Base-by-base conservation (phyloP, 768 basidiomycete species). In the Steccherinum ochraceum region DNA sequence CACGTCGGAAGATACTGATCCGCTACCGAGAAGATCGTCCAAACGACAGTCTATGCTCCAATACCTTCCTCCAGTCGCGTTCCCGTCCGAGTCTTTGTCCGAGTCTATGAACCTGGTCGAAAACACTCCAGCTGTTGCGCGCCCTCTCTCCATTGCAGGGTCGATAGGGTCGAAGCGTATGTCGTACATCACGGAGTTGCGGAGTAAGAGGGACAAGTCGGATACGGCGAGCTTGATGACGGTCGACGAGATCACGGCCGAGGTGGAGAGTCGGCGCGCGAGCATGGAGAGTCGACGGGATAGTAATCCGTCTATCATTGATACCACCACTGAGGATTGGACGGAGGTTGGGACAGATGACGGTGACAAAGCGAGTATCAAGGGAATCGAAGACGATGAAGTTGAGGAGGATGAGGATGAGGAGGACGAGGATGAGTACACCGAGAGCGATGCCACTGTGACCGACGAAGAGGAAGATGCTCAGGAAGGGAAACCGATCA, bases 201-300 rank as follows among this genome's bases (percentile, higher is more conserved):
- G 89, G 53, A 88, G 81, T 65, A 89, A 83, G 64, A 82, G 88
- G 19, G 92, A 96, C 60, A 75, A 79, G 35, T 89, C 88, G 0
- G 93, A 95, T 61, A 91, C 92, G 5, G 91, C 90, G 3, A 93
- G 89, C 58, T 69, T 97, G 60, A 77, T 97, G 67, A 99, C 95
- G 0, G 90, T 99, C 20, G 95, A 99, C 61, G 93, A 99, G 69
- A 96, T 99, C 60, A 97, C 96, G 0, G 93, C 92, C 10, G 89
- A 95, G 61, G 89, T 99, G 5, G 95, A 88, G 64, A 90, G 83
- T 59, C 73, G 80, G 30, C 70, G 79, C 52, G 79, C 76, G 48
- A 82, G 78, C 58, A 23, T 43, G 41, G 21, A 18, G 16, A 18
- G n/a, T 23, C 16, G 41, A 43, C 75, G 71, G 58, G 69, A 65